These are phyloP conservation scores for Themeda triandra DNA, from an alignment of 176 grass and related monocot species.

Conservation along the genomic window DNA sequence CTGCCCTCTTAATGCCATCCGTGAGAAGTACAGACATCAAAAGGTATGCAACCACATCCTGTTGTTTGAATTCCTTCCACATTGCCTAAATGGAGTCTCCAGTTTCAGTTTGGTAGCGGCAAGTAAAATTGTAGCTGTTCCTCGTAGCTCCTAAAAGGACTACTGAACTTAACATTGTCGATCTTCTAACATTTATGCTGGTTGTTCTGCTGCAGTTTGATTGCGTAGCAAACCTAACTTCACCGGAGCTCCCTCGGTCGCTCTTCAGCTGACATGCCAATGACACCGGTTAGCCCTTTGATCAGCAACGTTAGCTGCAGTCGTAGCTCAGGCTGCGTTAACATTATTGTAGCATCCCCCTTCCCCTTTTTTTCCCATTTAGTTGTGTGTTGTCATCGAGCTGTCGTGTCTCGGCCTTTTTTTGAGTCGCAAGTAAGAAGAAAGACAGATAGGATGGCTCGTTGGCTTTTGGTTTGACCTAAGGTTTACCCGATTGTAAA, in stretches of 20 bases:
- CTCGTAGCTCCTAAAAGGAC: neutral
- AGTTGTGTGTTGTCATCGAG: neutral
- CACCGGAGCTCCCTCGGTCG: slow-evolving; percentile 31
- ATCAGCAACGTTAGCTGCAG: slow-evolving; percentile 27
- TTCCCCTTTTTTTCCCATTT: neutral
- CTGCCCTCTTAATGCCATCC: slow-evolving; percentile 53
- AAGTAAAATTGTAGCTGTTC: neutral
- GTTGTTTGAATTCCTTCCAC: neutral
- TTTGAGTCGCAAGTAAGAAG: slow-evolving; percentile 21
- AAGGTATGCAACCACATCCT: slow-evolving; percentile 34
- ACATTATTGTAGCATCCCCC: slow-evolving; percentile 30
- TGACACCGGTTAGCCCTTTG: neutral
- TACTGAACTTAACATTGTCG: neutral
- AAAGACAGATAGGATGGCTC: neutral
- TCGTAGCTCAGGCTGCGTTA: slow-evolving; percentile 16
- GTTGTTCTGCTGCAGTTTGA: slow-evolving; percentile 32
- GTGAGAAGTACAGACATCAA: slow-evolving; percentile 70
- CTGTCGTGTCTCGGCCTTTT: slow-evolving; percentile 24
- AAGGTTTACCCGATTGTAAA: slow-evolving; percentile 19
- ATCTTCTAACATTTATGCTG: neutral
- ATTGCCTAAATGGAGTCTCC: neutral
- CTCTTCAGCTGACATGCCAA: slow-evolving; percentile 34
- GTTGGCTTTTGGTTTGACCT: neutral
- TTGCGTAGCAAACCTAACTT: slow-evolving; percentile 30
- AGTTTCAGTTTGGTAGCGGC: neutral